Conservation (phyloP, 805 yeast species). For the Candida silvatica region DNA sequence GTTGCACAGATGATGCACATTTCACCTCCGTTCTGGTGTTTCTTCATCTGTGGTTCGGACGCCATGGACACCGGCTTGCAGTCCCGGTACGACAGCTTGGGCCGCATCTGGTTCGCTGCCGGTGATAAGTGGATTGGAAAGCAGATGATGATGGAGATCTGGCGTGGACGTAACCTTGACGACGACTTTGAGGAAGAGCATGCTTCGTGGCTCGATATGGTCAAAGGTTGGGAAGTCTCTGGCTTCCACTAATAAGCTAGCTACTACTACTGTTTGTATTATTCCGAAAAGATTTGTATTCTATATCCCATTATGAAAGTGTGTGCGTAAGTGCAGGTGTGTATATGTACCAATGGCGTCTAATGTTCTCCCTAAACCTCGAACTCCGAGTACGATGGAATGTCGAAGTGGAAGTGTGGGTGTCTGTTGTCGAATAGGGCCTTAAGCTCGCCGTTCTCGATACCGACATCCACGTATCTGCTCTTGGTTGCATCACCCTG, state of each 20-base stretch:
- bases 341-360: too few species aligned
- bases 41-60: constrained; percentile 36
- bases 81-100: constrained; percentile 22
- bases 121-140: constrained; percentile 46
- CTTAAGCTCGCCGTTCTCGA: constrained; percentile 10
- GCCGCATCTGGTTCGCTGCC: constrained; percentile 25
- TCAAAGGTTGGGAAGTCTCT: constrained; percentile 43
- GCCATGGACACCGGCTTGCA: constrained; percentile 25
- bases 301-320: neutral
- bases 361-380: too few species aligned
- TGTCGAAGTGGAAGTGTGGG: constrained; percentile 73
- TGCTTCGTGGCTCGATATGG: constrained; percentile 43
- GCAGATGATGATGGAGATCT: constrained; percentile 43
- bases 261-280: neutral
- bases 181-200: constrained; percentile 18
- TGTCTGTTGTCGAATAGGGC: constrained; percentile 58
- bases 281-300: neutral
- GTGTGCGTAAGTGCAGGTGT: neutral
- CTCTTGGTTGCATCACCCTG: constrained; percentile 1
- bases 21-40: constrained; percentile 40
- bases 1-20: constrained; percentile 19
- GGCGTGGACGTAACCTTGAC: constrained; percentile 31
- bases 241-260: constrained; percentile 17
- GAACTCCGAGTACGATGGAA: constrained; percentile 40
- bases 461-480: constrained; percentile 16